Conservation (phyloP, 306 rosid species). For the Dalbergia oliveri region DNA sequence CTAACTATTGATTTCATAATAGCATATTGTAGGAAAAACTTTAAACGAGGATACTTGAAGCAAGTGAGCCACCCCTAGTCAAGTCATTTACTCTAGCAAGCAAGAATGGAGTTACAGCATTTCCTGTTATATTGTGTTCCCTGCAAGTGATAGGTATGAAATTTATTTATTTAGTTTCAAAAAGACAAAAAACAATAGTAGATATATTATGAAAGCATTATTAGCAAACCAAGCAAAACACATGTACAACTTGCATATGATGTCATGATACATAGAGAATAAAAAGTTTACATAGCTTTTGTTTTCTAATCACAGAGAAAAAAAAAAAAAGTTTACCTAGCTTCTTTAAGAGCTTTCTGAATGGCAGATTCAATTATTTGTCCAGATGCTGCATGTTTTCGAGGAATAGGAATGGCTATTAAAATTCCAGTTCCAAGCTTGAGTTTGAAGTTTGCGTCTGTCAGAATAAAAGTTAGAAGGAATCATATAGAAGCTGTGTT, state of each 20-base stretch:
- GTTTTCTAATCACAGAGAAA: not conserved
- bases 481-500: conserved; percentile 1
- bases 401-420: conserved; percentile 90
- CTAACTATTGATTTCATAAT: conserved; percentile 10
- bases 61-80: conserved; percentile 88
- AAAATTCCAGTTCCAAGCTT: conserved; percentile 80
- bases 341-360: conserved; percentile 76
- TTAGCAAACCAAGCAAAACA: conserved; percentile 25
- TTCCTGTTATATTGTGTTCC: conserved; percentile 79
- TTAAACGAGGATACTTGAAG: conserved; percentile 81
- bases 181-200: not conserved
- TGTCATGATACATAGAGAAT: conserved; percentile 30
- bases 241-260: conserved; percentile 25
- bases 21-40: conserved; percentile 5
- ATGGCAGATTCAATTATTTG: conserved; percentile 80
- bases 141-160: conserved; percentile 46
- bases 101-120: conserved; percentile 88
- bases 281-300: conserved; percentile 60
- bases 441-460: conserved; percentile 78
- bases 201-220: conserved; percentile 13
- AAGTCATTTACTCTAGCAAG: conserved; percentile 81
- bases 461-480: conserved; percentile 23
- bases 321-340: conserved; percentile 59
- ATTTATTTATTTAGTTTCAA: not conserved
- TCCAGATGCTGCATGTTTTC: conserved; percentile 82